Evolutionary conservation across 352 stramenopile species (phyloP).

Genomic region (Phytophthora megakarya): DNA sequence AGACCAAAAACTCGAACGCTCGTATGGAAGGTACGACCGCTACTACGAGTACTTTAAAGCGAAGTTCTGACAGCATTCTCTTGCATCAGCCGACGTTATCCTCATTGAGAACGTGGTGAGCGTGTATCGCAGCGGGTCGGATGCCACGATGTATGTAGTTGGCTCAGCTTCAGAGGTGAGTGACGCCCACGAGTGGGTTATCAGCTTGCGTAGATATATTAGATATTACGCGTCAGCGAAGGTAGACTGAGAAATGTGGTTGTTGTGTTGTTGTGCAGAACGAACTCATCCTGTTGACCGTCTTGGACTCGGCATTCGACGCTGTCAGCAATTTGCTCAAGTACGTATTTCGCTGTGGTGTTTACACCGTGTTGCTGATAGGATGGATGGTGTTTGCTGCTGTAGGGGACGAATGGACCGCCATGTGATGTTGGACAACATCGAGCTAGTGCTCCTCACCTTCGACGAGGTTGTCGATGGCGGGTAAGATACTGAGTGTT

Average conservation of each 20-base stretch:
- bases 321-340: constrained; percentile 87
- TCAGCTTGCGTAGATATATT: no score
- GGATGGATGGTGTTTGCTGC: neutral
- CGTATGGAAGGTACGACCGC: constrained; percentile 71
- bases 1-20: constrained; percentile 90
- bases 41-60: no score
- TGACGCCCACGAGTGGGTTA: no score
- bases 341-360: constrained; percentile 42
- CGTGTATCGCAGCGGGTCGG: constrained; percentile 87
- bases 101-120: constrained; percentile 91
- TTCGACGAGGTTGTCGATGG: constrained; percentile 92
- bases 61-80: constrained; percentile 7
- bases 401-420: constrained; percentile 83
- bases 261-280: constrained; percentile 74
- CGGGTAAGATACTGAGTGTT: constrained; percentile 48
- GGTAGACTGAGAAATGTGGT: neutral
- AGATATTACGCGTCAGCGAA: no score
- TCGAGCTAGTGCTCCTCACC: constrained; percentile 89
- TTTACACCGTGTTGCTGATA: constrained; percentile 3
- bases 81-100: constrained; percentile 78
- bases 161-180: constrained; percentile 78
- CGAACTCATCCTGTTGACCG: constrained; percentile 87
- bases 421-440: constrained; percentile 91
- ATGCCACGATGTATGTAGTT: constrained; percentile 90
- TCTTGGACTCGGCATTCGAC: constrained; percentile 87